Conservation (phyloP, 345 rosid genomes). For the Aquilaria yunnanensis region DNA sequence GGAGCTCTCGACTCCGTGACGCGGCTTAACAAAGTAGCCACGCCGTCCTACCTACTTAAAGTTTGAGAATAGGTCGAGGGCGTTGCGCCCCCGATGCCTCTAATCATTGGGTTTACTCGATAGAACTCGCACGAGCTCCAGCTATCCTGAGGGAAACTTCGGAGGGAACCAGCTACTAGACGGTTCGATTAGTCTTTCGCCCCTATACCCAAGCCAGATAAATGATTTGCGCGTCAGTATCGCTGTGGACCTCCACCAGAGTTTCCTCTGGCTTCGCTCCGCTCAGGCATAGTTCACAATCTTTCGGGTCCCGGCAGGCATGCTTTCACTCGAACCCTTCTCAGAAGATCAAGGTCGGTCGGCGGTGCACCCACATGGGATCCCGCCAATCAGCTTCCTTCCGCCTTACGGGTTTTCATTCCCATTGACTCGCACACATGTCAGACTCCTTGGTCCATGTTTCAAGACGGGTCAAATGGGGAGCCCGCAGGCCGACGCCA, state of each 20-base stretch:
- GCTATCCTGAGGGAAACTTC: too few species aligned
- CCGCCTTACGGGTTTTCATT: conserved; percentile 11
- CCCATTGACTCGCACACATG: conserved; percentile 29
- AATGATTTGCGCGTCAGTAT: conserved; percentile 45
- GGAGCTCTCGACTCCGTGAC: too few species aligned
- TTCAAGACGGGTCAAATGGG: conserved; percentile 44
- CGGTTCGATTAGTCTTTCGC: conserved; percentile 61
- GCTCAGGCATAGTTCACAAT: conserved; percentile 26
- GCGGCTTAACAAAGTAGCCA: too few species aligned
- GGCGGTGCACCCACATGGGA: conserved; percentile 19
- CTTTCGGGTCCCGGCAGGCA: conserved; percentile 23
- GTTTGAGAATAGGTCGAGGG: too few species aligned
- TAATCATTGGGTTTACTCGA: too few species aligned
- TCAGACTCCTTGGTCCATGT: conserved; percentile 32
- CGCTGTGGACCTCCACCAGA: conserved; percentile 33
- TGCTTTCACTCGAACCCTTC: conserved; percentile 21
- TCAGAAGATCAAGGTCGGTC: conserved; percentile 23
- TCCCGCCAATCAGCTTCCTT: conserved; percentile 10
- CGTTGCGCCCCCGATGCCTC: too few species aligned
- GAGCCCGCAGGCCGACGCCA: conserved; percentile 34
- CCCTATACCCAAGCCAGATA: conserved; percentile 54
- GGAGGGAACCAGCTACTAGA: conserved; percentile 54
- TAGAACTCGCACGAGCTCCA: too few species aligned
- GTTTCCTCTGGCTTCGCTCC: conserved; percentile 24
- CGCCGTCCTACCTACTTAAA: too few species aligned